Percentiles rank a stretch among this genome's conserved stretches.
phyloP scores from a whole-genome alignment of 306 rosid genomes.

The Gastrolobium villosum region DNA sequence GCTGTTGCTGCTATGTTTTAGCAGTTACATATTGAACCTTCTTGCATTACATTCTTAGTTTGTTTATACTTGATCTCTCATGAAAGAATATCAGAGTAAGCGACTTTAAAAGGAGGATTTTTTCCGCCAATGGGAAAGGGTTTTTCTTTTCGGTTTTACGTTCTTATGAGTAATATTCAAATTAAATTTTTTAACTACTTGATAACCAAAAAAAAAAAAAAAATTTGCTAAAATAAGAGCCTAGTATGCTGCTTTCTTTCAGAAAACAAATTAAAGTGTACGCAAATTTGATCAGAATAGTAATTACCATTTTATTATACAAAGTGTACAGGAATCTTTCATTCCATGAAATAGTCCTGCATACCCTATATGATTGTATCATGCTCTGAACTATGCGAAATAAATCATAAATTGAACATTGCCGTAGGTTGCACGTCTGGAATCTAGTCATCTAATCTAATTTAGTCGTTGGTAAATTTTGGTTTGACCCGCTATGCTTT shows the following conservation, averaged over 20 bases:
- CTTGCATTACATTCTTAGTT: too few species aligned
- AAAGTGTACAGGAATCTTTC: background rate
- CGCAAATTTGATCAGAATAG: too few species aligned
- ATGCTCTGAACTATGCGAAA: background rate
- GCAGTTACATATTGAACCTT: background rate
- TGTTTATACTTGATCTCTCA: background rate
- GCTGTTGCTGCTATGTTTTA: background rate
- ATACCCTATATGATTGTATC: background rate
- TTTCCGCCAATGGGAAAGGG: too few species aligned
- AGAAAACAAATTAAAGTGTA: too few species aligned
- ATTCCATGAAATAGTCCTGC: background rate
- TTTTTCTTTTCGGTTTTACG: too few species aligned
- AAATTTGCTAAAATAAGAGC: too few species aligned
- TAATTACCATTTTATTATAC: too few species aligned
- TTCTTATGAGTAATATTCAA: too few species aligned
- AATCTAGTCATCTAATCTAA: background rate
- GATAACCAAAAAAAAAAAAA: too few species aligned
- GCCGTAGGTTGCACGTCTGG: slow-evolving; percentile 23
- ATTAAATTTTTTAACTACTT: too few species aligned
- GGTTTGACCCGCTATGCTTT: background rate
- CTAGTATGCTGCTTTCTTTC: too few species aligned
- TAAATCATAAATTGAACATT: background rate
- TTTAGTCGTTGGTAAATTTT: background rate
- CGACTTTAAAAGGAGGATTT: background rate
- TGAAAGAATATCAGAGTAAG: background rate